Base-by-base conservation (phyloP, 176 grass and related monocot species). In the Triticum monococcum region DNA sequence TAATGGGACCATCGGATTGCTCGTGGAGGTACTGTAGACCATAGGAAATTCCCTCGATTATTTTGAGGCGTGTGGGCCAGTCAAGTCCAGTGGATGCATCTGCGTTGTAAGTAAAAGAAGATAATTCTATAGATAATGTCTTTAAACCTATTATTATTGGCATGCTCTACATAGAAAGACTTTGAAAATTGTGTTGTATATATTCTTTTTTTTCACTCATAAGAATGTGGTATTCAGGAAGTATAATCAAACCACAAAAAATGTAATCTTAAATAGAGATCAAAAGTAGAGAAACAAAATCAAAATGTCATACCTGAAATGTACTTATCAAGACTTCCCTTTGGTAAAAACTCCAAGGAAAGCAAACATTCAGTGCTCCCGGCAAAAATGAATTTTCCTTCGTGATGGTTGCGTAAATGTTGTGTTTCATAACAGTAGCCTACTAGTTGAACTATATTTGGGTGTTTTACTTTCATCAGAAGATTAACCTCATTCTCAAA, bases 151-250 rank as follows among this genome's bases (percentile, higher is more conserved):
- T 45, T 45, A 45, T 45, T 45, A 12, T 11, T 64, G 31, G 3
- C 0, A 0, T 32, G 31, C 31, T 32, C 31, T 32, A 32, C 0
- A 32, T 32, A 32, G 31, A 32, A 32, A 32, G 31, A 32, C 0
- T 35, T 35, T 14, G 12, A 65, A 31, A 7, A 4, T 65, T 28
- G 0, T 30, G 4, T 13, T 26, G 24, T 24, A 2, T 64, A 26
- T 16, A 4, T 3, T 46, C 43, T 0, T 30, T 28, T 31, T 65
- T 7, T 28, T 30, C 63, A 7, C 7, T 30, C 26, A 64, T 12
- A 28, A 64, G 2, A 3, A 6, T 5, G 7, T 2, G 0, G 0
- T 0, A 12, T 63, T 12, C 12, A 26, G 8, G 1, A 5, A 63
- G 2, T 25, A 12, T 63, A 3, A 10, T 63, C 60, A 26, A 63